Percentiles rank a stretch among this genome's conserved stretches.
Conservation (phyloP, 1,139 yeast genomes). For the Zygosaccharomyces sapae region DNA sequence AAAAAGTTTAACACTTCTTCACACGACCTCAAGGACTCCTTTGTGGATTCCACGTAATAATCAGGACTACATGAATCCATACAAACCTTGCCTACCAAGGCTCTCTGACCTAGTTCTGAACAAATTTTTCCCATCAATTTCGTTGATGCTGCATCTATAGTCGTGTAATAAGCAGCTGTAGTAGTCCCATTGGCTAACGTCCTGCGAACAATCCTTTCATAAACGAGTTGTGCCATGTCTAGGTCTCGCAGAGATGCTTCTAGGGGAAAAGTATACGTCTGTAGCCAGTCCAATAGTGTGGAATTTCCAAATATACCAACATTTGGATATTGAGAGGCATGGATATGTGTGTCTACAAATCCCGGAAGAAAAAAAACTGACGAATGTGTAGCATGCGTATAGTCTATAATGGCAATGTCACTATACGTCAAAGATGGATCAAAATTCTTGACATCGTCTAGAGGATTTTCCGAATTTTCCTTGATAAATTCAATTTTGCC, state of each 20-base stretch:
- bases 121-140: slow-evolving; percentile 72
- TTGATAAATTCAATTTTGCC: slow-evolving; percentile 21
- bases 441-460: slow-evolving; percentile 21
- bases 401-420: slow-evolving; percentile 24
- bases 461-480: slow-evolving; percentile 25
- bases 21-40: slow-evolving; percentile 57
- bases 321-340: slow-evolving; percentile 96
- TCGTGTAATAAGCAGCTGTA: slow-evolving; percentile 86
- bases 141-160: slow-evolving; percentile 74
- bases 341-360: slow-evolving; percentile 90
- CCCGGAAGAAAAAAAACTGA: slow-evolving; percentile 78
- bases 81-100: slow-evolving; percentile 91
- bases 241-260: slow-evolving; percentile 58
- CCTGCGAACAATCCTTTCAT: slow-evolving; percentile 57
- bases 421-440: slow-evolving; percentile 17
- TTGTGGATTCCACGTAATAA: slow-evolving; percentile 57
- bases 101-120: slow-evolving; percentile 69
- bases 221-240: slow-evolving; percentile 55
- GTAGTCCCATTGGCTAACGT: slow-evolving; percentile 83
- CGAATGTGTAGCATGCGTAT: slow-evolving; percentile 22
- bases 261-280: slow-evolving; percentile 80
- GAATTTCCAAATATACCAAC: slow-evolving; percentile 83
- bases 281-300: slow-evolving; percentile 84
- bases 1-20: slow-evolving; percentile 56
- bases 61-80: slow-evolving; percentile 75